A percentile compares a stretch with the other conserved stretches of the same genome.
These are phyloP conservation scores for Phytophthora megakarya DNA, from an alignment of 352 stramenopile genomes.

Conservation along the genomic window DNA sequence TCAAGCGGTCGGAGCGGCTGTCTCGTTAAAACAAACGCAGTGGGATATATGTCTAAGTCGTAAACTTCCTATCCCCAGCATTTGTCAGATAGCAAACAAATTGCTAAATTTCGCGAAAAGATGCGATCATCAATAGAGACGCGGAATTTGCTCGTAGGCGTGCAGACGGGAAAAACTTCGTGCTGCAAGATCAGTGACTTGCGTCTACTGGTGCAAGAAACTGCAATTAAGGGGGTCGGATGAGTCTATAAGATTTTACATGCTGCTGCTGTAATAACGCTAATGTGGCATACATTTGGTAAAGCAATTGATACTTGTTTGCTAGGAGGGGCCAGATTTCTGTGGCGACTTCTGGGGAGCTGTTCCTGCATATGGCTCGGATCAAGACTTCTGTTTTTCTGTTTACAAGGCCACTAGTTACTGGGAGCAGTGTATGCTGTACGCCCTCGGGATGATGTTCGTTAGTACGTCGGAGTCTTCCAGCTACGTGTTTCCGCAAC, in stretches of 20 bases:
- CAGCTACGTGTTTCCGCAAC: too few relatives aligned
- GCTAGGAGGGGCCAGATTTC: background rate
- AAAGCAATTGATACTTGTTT: background rate
- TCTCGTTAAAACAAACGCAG: too few relatives aligned
- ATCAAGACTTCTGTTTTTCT: slow-evolving; percentile 12
- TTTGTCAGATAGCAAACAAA: too few relatives aligned
- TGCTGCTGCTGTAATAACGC: too few relatives aligned
- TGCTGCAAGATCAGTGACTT: background rate
- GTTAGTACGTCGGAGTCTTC: background rate
- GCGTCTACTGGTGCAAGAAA: background rate
- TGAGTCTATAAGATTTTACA: background rate
- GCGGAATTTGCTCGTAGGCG: too few relatives aligned
- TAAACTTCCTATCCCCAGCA: too few relatives aligned
- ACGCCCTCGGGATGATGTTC: background rate
- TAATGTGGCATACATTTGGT: background rate
- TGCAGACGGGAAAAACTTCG: too few relatives aligned
- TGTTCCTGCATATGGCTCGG: slow-evolving; percentile 1
- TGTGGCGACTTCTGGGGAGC: background rate
- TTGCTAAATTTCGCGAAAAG: too few relatives aligned
- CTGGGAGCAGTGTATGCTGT: background rate
- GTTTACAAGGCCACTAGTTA: background rate
- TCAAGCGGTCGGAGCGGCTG: too few relatives aligned
- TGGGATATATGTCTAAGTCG: too few relatives aligned
- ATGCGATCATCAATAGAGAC: too few relatives aligned
- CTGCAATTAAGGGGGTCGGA: background rate